Conservation (phyloP, 306 rosid genomes). For the Acacia crassicarpa region DNA sequence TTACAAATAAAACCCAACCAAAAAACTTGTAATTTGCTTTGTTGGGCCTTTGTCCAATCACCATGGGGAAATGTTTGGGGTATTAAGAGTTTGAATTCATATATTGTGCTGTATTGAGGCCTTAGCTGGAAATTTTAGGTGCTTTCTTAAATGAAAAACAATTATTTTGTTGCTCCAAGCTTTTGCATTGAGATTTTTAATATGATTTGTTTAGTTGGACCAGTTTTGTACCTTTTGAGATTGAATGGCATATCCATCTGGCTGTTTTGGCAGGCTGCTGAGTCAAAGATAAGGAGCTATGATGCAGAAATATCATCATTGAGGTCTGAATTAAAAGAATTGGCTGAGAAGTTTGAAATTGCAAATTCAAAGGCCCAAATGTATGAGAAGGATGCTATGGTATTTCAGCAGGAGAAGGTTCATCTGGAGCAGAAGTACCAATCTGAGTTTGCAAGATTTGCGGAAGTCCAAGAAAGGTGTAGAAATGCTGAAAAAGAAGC, state of each 20-base stretch:
- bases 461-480: slow-evolving; percentile 70
- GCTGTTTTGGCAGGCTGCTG: slow-evolving; percentile 63
- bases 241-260: slow-evolving; percentile 5
- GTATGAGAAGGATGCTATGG: slow-evolving; percentile 64
- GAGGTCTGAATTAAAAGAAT: slow-evolving; percentile 58
- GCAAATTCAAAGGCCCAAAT: slow-evolving; percentile 59
- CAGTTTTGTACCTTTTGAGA: not conserved
- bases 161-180: not conserved
- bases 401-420: slow-evolving; percentile 66
- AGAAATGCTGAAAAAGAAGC: slow-evolving; percentile 68
- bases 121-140: not conserved
- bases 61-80: not conserved
- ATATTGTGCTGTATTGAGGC: not conserved
- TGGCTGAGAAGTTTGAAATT: slow-evolving; percentile 56
- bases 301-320: slow-evolving; percentile 57
- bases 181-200: not conserved
- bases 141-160: not conserved
- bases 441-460: slow-evolving; percentile 62
- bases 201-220: not conserved
- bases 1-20: not conserved
- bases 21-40: not conserved
- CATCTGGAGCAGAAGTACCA: slow-evolving; percentile 66
- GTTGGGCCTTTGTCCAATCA: not conserved
- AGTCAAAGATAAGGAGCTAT: slow-evolving; percentile 66
- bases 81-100: not conserved